These are phyloP conservation scores for Ceriops zippeliana DNA, from an alignment of 345 rosid genomes.

Conservation along the genomic window DNA sequence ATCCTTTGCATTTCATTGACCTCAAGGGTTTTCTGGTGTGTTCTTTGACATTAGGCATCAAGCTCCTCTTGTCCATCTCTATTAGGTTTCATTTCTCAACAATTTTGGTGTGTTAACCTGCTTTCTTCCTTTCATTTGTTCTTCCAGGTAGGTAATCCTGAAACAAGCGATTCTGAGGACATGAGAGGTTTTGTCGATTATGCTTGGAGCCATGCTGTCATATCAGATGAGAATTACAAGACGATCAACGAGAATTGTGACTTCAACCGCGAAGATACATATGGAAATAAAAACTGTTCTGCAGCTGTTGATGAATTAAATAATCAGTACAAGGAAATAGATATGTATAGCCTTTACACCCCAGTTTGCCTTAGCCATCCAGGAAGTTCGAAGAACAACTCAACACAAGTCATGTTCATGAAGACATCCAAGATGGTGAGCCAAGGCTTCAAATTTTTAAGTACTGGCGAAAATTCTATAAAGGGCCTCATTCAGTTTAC, in stretches of 20 bases:
- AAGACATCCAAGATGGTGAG: slow-evolving; percentile 49
- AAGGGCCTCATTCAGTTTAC: too few relatives aligned
- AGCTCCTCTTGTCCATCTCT: not conserved
- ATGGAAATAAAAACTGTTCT: slow-evolving; percentile 51
- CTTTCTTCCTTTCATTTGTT: not conserved
- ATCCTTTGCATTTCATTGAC: slow-evolving; percentile 47
- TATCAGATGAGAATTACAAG: slow-evolving; percentile 75
- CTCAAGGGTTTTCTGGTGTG: slow-evolving; percentile 84
- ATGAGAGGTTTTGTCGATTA: slow-evolving; percentile 81
- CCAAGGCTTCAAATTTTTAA: not conserved
- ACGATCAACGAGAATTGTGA: slow-evolving; percentile 51
- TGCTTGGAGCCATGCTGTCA: slow-evolving; percentile 93
- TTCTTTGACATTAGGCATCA: not conserved
- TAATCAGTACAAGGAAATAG: slow-evolving; percentile 65
- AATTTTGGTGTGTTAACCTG: not conserved
- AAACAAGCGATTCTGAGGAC: slow-evolving; percentile 68
- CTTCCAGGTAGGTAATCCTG: slow-evolving; percentile 82
- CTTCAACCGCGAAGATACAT: slow-evolving; percentile 53
- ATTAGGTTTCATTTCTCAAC: not conserved
- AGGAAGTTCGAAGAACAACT: slow-evolving; percentile 24
- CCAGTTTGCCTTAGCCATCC: slow-evolving; percentile 47
- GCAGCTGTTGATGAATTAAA: slow-evolving; percentile 56
- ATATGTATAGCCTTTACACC: slow-evolving; percentile 78
- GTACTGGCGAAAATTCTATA: not conserved
- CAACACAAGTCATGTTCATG: slow-evolving; percentile 34